Conservation (phyloP, 257 asterid genomes). For the Solanum sejunctum region DNA sequence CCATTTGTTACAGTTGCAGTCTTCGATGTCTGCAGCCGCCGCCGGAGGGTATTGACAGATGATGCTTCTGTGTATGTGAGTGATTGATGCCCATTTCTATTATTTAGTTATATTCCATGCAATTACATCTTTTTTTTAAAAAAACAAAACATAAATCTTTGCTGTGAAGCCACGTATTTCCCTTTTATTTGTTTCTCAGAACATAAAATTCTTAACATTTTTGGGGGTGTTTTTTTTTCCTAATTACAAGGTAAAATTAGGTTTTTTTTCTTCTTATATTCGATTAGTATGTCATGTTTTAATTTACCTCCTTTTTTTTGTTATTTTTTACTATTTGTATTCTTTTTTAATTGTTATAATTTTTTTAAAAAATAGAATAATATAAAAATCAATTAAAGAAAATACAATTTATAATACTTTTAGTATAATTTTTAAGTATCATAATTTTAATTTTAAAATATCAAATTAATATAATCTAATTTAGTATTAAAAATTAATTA, state of each 20-base stretch:
- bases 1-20: constrained; percentile 44
- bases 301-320: not conserved
- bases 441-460: too few relatives aligned
- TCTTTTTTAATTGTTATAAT: too few relatives aligned
- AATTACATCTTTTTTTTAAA: not conserved
- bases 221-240: not conserved
- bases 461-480: too few relatives aligned
- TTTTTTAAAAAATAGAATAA: too few relatives aligned
- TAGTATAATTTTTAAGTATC: too few relatives aligned
- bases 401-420: too few relatives aligned
- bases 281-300: not conserved
- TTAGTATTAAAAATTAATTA: too few relatives aligned
- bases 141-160: not conserved
- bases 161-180: not conserved
- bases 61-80: constrained; percentile 4
- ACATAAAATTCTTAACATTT: not conserved
- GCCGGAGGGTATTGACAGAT: constrained; percentile 12
- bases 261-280: not conserved
- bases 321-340: too few relatives aligned
- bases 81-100: not conserved
- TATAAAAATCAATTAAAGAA: too few relatives aligned
- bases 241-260: not conserved
- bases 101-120: not conserved
- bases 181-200: not conserved
- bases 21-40: constrained; percentile 34